Percentiles rank a stretch among this genome's conserved stretches.
These are phyloP conservation scores for Sporothrix sp. DNA, from an alignment of 2,329 filamentous ascomycete species.

Conservation along the genomic window DNA sequence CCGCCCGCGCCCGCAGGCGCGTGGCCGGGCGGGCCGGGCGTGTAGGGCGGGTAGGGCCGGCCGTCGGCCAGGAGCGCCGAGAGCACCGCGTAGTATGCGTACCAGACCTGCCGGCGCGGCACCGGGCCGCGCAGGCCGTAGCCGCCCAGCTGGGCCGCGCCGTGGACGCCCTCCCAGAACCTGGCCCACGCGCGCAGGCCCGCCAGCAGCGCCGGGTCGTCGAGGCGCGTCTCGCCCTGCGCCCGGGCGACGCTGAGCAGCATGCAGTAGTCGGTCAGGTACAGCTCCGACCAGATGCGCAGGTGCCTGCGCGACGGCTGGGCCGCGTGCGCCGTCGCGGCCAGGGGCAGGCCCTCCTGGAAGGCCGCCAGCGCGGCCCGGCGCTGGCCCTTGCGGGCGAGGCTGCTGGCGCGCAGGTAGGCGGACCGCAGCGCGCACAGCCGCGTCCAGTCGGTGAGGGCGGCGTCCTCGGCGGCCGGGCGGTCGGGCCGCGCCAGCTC, in stretches of 20 bases:
- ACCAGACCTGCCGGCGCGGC: slow-evolving; percentile 64
- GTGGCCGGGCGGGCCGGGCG: too few relatives aligned
- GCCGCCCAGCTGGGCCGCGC: slow-evolving; percentile 40
- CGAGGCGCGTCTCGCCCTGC: slow-evolving; percentile 39
- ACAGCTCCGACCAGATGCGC: slow-evolving; percentile 67
- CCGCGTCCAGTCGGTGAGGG: slow-evolving; percentile 64
- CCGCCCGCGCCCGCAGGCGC: slow-evolving; percentile 28
- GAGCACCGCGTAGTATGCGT: slow-evolving; percentile 70
- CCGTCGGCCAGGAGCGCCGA: slow-evolving; percentile 64
- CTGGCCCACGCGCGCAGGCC: slow-evolving; percentile 58
- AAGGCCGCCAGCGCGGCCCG: slow-evolving; percentile 57
- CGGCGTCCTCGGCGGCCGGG: slow-evolving; percentile 27
- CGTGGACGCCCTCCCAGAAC: slow-evolving; percentile 51
- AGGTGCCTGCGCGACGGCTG: slow-evolving; percentile 53
- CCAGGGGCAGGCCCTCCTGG: slow-evolving; percentile 53
- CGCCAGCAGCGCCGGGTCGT: slow-evolving; percentile 44
- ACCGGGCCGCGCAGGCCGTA: slow-evolving; percentile 50
- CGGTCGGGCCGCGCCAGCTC: slow-evolving; percentile 43
- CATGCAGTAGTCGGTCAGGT: slow-evolving; percentile 66
- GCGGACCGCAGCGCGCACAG: slow-evolving; percentile 71
- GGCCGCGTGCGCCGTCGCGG: slow-evolving; percentile 44
- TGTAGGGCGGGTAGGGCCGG: slow-evolving; percentile 50
- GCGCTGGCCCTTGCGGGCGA: slow-evolving; percentile 39
- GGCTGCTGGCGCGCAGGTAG: slow-evolving; percentile 63
- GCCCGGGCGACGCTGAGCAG: slow-evolving; percentile 52